Evolutionary conservation across 768 basidiomycete species (phyloP).

Genomic region (Tulasnella sp.): DNA sequence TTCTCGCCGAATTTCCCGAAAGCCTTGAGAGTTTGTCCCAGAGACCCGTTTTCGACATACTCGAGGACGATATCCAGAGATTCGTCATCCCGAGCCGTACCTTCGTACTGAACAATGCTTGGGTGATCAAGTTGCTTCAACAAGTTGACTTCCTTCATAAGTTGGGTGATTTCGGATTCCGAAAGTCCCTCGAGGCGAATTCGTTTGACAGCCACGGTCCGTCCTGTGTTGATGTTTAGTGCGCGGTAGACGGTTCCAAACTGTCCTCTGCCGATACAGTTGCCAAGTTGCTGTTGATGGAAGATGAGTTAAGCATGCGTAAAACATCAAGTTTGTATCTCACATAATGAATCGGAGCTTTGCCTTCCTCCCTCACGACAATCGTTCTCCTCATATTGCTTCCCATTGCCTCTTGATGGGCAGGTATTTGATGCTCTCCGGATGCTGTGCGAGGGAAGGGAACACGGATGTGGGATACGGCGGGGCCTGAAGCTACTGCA

Average conservation of each 20-base stretch:
- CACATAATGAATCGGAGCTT: slow-evolving; percentile 75
- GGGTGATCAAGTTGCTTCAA: slow-evolving; percentile 89
- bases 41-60: slow-evolving; percentile 96
- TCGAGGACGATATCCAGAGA: slow-evolving; percentile 91
- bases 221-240: slow-evolving; percentile 87
- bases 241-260: slow-evolving; percentile 96
- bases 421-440: slow-evolving; percentile 25
- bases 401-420: slow-evolving; percentile 48
- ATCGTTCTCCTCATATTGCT: slow-evolving; percentile 59
- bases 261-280: slow-evolving; percentile 95
- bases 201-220: slow-evolving; percentile 99
- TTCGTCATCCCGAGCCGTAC: slow-evolving; percentile 85
- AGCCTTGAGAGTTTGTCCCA: slow-evolving; percentile 86
- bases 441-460: slow-evolving; percentile 31
- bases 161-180: slow-evolving; percentile 82
- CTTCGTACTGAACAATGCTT: slow-evolving; percentile 96
- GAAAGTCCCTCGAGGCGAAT: slow-evolving; percentile 86
- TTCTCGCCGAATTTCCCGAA: slow-evolving; percentile 92
- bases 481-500: slow-evolving; percentile 20
- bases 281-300: slow-evolving; percentile 80
- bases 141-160: slow-evolving; percentile 93
- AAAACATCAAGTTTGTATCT: slow-evolving; percentile 33
- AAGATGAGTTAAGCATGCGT: slow-evolving; percentile 26
- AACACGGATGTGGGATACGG: slow-evolving; percentile 28
- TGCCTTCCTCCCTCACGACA: slow-evolving; percentile 76